Percentiles rank a stretch among this genome's conserved stretches.
Conservation (phyloP, 1,139 yeast species). For the Wickerhamiella pararugosa region DNA sequence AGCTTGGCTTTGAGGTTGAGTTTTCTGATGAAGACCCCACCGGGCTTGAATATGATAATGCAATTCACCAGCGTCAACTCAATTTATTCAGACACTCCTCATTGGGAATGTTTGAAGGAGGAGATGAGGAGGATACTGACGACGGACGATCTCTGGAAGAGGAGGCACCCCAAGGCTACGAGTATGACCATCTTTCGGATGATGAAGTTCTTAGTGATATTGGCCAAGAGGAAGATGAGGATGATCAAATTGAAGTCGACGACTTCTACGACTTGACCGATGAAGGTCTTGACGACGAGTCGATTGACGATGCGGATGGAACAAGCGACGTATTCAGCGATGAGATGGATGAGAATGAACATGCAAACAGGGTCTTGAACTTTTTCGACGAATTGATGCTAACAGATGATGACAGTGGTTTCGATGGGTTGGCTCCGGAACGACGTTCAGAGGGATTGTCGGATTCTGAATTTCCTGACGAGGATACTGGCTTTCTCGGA, state of each 20-base stretch:
- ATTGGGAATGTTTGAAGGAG: constrained; percentile 2
- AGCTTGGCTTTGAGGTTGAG: constrained; percentile 1
- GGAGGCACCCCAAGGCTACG: constrained; percentile 1
- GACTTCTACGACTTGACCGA: not conserved
- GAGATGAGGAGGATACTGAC: not conserved
- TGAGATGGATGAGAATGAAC: constrained; percentile 2
- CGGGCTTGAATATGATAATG: no score
- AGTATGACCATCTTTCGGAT: constrained; percentile 7
- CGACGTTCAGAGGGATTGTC: no score
- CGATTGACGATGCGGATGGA: not conserved
- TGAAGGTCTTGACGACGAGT: constrained; percentile 1
- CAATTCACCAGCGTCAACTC: not conserved
- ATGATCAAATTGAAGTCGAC: not conserved
- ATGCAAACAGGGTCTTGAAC: not conserved
- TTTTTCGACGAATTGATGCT: no score
- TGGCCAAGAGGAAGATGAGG: constrained; percentile 4
- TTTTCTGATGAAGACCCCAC: not conserved
- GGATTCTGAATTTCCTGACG: no score
- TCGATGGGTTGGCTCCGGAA: no score
- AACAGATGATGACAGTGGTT: no score
- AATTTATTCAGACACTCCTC: constrained; percentile 7
- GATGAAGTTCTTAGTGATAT: constrained; percentile 7
- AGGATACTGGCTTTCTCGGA: no score
- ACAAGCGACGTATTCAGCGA: no score
- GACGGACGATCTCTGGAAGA: not conserved